Percentiles rank a stretch among this genome's conserved stretches.
Conservation (phyloP, 768 basidiomycete species). For the Tubosaeta brunneosetosa region DNA sequence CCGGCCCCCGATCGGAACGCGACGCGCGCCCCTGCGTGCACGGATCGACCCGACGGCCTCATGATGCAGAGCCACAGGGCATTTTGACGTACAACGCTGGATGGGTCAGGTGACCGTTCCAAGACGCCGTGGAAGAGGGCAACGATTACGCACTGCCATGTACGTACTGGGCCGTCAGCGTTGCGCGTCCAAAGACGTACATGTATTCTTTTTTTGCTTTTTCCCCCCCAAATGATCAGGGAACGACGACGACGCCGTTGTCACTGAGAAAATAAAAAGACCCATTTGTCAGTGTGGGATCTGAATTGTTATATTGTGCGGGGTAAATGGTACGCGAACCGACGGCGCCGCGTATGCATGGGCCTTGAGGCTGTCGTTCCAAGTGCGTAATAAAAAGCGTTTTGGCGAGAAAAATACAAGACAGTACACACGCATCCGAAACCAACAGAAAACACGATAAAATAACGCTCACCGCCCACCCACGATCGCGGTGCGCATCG, state of each 20-base stretch:
- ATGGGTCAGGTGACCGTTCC: background rate
- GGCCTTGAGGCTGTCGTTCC: too few species aligned
- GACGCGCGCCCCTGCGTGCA: background rate
- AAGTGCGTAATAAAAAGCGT: too few species aligned
- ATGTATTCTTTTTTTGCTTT: too few species aligned
- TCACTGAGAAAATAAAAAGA: too few species aligned
- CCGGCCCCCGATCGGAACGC: too few species aligned
- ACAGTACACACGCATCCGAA: slow-evolving; percentile 28
- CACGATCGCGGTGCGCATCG: slow-evolving; percentile 55
- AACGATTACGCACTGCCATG: background rate
- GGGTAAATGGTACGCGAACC: too few species aligned
- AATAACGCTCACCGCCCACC: slow-evolving; percentile 40
- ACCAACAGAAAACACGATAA: slow-evolving; percentile 12
- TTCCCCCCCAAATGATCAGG: too few species aligned
- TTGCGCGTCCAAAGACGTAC: background rate
- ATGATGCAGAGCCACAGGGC: too few species aligned
- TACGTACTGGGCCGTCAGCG: background rate
- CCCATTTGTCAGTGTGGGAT: too few species aligned
- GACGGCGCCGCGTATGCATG: too few species aligned
- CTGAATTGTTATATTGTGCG: too few species aligned
- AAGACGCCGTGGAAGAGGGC: background rate
- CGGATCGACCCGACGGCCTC: background rate
- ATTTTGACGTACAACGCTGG: background rate
- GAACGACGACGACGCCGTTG: too few species aligned
- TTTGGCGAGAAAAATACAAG: slow-evolving; percentile 5